Base-by-base conservation (phyloP, 768 basidiomycete genomes). In the Dentipellis sp. region DNA sequence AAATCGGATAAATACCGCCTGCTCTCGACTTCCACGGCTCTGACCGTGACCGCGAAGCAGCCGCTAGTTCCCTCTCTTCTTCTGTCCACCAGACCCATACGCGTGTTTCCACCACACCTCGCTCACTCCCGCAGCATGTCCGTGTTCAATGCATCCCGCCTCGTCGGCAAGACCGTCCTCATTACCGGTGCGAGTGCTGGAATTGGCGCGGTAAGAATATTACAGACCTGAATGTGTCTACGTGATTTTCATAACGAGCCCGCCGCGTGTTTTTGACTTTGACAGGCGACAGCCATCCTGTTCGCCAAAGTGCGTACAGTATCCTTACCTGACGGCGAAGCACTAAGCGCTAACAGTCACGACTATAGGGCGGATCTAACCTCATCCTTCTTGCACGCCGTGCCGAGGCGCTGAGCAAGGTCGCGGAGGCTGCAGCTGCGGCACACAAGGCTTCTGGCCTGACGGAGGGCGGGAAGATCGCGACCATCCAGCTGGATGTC, bases 101-200 rank as follows among this genome's bases (percentile, higher is more conserved):
- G 16, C 16, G 14, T 35, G 3, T 35, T 38, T 45, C n/a, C 40
- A 14, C 45, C 34, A 19, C 47, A n/a, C n/a, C 14, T 21, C 36
- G 19, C 23, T 17, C 45, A 17, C 21, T 34, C 42, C 54, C 59
- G 62, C 64, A 65, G 58, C 53, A 90, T 90, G 88, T 85, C 88
- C 35, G 69, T 93, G 53, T 93, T 93, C 79, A 88, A 87, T 68
- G 76, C 86, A 45, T 80, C 87, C 52, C 83, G 87, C 63, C 72
- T 93, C n/a, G 67, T 86, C 40, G 87, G 86, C 64, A 92, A 93
- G 71, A 91, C 84, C 36, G 87, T 92, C 56, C 79, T 95, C 51
- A 79, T 95, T 58, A 95, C 93, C 29, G 93, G 93, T 19, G 92
- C 93, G 4, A 90, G 88, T 67, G 81, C 86, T 45, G 93, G 93